Base-by-base conservation (phyloP, 164 flowering plant genomes). In the Taxillus chinensis region DNA sequence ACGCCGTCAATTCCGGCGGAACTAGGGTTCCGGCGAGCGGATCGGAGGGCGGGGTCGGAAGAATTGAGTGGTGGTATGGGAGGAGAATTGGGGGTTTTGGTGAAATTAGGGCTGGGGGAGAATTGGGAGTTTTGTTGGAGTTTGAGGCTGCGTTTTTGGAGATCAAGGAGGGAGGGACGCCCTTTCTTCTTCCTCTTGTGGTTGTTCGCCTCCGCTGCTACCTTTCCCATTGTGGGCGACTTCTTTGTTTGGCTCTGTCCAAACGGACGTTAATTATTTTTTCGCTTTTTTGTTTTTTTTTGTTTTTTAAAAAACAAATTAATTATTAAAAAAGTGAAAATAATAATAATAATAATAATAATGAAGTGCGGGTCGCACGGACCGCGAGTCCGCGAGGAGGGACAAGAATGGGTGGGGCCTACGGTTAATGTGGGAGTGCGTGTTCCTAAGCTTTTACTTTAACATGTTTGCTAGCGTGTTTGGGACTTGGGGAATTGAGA, bases 151-250 rank as follows among this genome's bases (percentile, higher is more conserved):
- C 92, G 83, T 58, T 80, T 80, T 63, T 88, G 90, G 57, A 86
- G 82, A 68, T 84, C 92, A 12, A 79, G 41, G 8, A 86, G 83
- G 58, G 92, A 82, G 15, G 97, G 97, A 0, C 97, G 83, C 46
- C 95, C 97, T 82, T 86, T 85, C 76, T 85, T 89, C 85, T 80
- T 87, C 90, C 73, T 81, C 81, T 69, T 82, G 82, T 65, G 62
- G 64, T 48, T 48, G 54, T 14, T 48, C 48, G 39, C 65, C 68
- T 67, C 74, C 8, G 46, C 7, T 43, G 66, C 70, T 65, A 65
- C 65, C 71, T 68, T 68, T 59, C 71, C 71, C 69, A 67, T 67
- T 56, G 17, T 59, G 54, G 17, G 17, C 27, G 54, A 2, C 54
- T 5, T 61, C 57, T 27, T 12, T 63, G 14, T 48, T 15, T 7